Base-by-base conservation (phyloP, 306 rosid species). In the Lathyrus aphaca region DNA sequence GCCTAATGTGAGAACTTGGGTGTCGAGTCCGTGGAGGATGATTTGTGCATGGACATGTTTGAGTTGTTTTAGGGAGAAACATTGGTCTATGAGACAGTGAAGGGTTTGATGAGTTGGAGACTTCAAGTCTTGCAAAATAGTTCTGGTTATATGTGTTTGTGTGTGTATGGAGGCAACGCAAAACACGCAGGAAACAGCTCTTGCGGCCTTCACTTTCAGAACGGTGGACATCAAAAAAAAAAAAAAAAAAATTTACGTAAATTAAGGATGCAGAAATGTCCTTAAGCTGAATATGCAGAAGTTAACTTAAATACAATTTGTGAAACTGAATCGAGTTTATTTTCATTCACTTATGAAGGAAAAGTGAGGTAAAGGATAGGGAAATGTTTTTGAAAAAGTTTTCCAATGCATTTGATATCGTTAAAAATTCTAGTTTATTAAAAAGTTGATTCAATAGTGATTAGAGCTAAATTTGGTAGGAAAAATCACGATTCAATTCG, bases 31-130 rank as follows among this genome's bases (percentile, higher is more conserved):
- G 30, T 65, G 91, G 75, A 85, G 83, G 71, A 82, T 76, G 85
- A 85, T 74, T 16, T 82, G 94, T 85, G 91, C 86, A 61, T 87
- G 96, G 66, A 87, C 49, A 11, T 69, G 72, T 73, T 81, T 85
- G 78, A 87, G 88, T 53, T 84, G 74, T 44, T 14, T 58, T 77
- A 89, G 82, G 84, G 93, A 84, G 18, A 74, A 68, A 44, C 89
- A 86, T 82, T 74, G 79, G 46, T 84, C 87, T 2, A 85, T 14
- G 67, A 83, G 88, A 61, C 10, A 30, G 71, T 81, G 93, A 45
- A 86, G 90, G 62, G 71, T 74, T 71, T 81, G 87, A 81, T 88
- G 88, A 39, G 57, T 72, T 14, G 75, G 72, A 25, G 83, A 68
- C 37, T 77, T 88, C 71, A 85, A 83, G n/a, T 68, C 30, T 68